Evolutionary conservation across 345 rosid genomes (phyloP), one percentile per base, ranked within the genome.

Genomic region (Gossypium sturtianum): DNA sequence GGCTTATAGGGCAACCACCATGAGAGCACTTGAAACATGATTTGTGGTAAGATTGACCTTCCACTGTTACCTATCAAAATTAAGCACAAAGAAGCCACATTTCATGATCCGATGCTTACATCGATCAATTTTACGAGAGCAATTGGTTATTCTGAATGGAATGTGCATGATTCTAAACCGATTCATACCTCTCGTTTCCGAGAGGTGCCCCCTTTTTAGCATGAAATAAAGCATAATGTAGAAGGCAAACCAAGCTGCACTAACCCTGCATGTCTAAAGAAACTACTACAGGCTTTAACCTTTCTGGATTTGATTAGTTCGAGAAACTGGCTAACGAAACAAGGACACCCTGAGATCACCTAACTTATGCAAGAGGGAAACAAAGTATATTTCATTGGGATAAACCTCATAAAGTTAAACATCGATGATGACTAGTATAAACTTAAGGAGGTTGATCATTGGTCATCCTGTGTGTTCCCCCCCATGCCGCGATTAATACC

Each of bases 1-100:
- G 98, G 23, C 90, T 83, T 41, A 96, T 47, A 12, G 98, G 75
- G 72, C 98, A 94, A n/a, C 98, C 98, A 68, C 98, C 97, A 16
- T 92, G 98, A 7, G 92, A 91, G 88, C 98, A 95, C 77, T 85
- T 95, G 89, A 95, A 95, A 78, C 98, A 94, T 27, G 98, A 85
- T 73, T 94, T 94, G 82, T 92, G 98, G 83, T 94, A 94, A 8
- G 90, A 83, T 66, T 84, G 97, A 71, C 89, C 83, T 77, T 94
- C 98, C 77, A 94, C 97, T 11, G 96, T 93, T 43, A 94, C 97
- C 99, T 89, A 83, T 29, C 17, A 0, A 52, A 69, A 52, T 52
- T 34, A 27, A 5, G 60, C 16, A 17, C 60, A 9, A 49, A 49
- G 23, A 16, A 25, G 41, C 72, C 57, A 3, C 71, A 15, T 48